Conservation (phyloP, 225 moss, liverwort and hornwort genomes). For the Thuidium tamariscinum region DNA sequence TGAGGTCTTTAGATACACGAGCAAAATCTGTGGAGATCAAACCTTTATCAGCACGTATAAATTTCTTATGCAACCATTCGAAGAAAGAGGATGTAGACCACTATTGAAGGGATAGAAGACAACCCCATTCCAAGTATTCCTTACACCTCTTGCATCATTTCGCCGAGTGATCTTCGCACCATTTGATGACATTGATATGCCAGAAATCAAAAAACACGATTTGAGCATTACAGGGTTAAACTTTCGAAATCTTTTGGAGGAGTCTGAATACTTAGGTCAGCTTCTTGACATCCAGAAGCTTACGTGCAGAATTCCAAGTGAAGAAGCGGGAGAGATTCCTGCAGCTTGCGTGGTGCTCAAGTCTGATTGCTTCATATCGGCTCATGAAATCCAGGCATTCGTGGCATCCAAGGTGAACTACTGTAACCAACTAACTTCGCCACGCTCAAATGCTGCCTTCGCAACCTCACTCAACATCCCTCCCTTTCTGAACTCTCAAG, state of each 20-base stretch:
- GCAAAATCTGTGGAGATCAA: too few species aligned
- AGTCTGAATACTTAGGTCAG: neutral
- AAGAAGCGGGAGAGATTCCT: constrained; percentile 86
- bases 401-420: constrained; percentile 56
- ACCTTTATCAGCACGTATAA: too few species aligned
- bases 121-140: neutral
- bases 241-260: neutral
- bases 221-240: neutral
- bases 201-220: fast-evolving
- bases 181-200: neutral
- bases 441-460: neutral
- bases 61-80: neutral
- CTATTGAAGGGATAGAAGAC: fast-evolving
- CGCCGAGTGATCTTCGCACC: neutral
- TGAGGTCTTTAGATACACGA: neutral
- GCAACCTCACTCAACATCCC: neutral
- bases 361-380: constrained; percentile 25
- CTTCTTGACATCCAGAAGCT: neutral
- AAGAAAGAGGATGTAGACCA: neutral
- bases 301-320: constrained; percentile 57
- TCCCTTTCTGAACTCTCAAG: neutral
- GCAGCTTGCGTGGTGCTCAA: constrained; percentile 76
- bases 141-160: neutral
- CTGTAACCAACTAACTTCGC: neutral
- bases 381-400: constrained; percentile 44